These are phyloP conservation scores for Paspalum notatum DNA, from an alignment of 176 grass and related monocot genomes.

Conservation along the genomic window DNA sequence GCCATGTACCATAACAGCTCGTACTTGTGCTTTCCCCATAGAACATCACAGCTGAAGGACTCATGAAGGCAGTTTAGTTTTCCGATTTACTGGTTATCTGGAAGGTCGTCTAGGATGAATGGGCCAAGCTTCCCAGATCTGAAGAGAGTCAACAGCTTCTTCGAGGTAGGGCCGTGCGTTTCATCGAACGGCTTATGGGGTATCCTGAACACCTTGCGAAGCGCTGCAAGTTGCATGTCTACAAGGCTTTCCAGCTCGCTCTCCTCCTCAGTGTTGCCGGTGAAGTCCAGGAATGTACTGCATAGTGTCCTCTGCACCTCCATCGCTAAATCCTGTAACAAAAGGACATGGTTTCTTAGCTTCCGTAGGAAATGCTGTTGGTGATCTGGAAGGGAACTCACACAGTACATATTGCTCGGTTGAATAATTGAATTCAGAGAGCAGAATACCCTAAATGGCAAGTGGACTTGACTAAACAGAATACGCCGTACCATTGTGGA, in stretches of 20 bases:
- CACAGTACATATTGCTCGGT: neutral
- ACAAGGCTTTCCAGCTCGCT: slow-evolving; percentile 74
- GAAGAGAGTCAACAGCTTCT: slow-evolving; percentile 89
- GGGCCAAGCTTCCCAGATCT: slow-evolving; percentile 77
- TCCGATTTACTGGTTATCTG: slow-evolving; percentile 37
- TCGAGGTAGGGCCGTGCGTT: slow-evolving; percentile 58
- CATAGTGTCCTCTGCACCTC: slow-evolving; percentile 74
- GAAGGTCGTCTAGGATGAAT: slow-evolving; percentile 84
- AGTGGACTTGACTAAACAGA: neutral
- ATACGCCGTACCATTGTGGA: neutral
- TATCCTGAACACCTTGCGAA: slow-evolving; percentile 79
- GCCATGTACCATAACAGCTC: neutral
- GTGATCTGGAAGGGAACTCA: slow-evolving; percentile 25
- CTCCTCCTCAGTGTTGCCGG: slow-evolving; percentile 71
- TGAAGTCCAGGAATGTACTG: slow-evolving; percentile 62
- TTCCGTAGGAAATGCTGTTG: neutral
- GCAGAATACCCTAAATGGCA: neutral
- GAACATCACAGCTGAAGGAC: neutral
- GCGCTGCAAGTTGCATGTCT: slow-evolving; percentile 62
- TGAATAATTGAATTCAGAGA: neutral
- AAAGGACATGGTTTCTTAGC: slow-evolving; percentile 16
- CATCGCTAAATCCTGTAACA: slow-evolving; percentile 65
- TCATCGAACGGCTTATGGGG: slow-evolving; percentile 68
- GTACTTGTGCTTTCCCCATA: neutral
- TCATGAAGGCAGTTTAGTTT: neutral